Evolutionary conservation across 148 eudicot genomes (phyloP).

Genomic region (Fagopyrum homotropicum): DNA sequence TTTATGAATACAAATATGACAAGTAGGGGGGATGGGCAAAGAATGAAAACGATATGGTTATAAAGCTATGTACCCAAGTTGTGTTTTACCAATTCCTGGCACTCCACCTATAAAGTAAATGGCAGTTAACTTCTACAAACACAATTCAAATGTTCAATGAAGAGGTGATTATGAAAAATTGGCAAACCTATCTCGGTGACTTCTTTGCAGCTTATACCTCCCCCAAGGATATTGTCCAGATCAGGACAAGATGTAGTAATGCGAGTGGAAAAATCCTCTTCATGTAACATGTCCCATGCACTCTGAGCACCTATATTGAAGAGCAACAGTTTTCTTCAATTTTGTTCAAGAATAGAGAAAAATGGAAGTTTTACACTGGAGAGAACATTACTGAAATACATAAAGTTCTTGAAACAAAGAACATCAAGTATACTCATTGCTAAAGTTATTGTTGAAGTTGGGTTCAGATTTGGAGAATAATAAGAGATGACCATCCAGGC

Average conservation of each 20-base stretch:
- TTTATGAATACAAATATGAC: slow-evolving; percentile 13
- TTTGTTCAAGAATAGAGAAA: background rate
- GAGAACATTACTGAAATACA: background rate
- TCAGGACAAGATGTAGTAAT: slow-evolving; percentile 84
- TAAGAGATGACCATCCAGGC: background rate
- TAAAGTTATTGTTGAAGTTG: background rate
- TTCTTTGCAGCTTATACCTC: slow-evolving; percentile 87
- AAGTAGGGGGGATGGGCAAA: background rate
- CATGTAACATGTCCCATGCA: slow-evolving; percentile 91
- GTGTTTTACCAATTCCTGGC: slow-evolving; percentile 98
- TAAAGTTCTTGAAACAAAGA: background rate
- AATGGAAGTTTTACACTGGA: background rate
- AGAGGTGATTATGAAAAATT: background rate
- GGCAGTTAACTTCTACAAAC: background rate
- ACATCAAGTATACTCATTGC: background rate
- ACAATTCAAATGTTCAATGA: background rate
- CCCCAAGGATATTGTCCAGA: slow-evolving; percentile 77
- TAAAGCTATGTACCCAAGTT: slow-evolving; percentile 51
- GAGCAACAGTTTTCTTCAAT: background rate
- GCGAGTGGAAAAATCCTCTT: slow-evolving; percentile 44
- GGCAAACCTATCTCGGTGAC: slow-evolving; percentile 90
- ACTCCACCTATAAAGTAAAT: slow-evolving; percentile 60
- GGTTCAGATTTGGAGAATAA: background rate
- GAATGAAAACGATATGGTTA: slow-evolving; percentile 8
- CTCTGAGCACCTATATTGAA: slow-evolving; percentile 64